Conservation (phyloP, 1,284 basidiomycete species). For the Cystobasidium slooffiae region DNA sequence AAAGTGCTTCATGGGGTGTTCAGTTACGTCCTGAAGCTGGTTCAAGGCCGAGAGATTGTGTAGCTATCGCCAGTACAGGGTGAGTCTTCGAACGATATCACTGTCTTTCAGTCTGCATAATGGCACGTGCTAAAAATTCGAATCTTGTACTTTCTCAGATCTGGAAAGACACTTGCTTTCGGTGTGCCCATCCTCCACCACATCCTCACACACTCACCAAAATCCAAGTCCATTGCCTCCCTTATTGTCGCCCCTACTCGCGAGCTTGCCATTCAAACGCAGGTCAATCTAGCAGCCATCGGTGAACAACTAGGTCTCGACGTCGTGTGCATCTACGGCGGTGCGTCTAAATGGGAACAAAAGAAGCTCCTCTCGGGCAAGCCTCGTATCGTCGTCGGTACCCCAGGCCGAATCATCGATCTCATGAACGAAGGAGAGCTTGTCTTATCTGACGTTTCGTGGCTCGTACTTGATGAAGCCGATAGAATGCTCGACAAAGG, state of each 20-base stretch:
- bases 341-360: conserved; percentile 86
- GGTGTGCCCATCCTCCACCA: conserved; percentile 84
- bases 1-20: conserved; percentile 93
- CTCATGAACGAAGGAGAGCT: conserved; percentile 81
- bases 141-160: conserved; percentile 46
- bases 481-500: conserved; percentile 98
- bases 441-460: conserved; percentile 80
- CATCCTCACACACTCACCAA: conserved; percentile 61
- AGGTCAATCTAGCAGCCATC: conserved; percentile 77
- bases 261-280: conserved; percentile 92
- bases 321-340: conserved; percentile 88
- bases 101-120: neutral
- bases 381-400: conserved; percentile 84
- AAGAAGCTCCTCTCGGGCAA: conserved; percentile 65
- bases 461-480: conserved; percentile 94
- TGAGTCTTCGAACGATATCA: conserved; percentile 61
- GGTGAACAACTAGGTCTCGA: conserved; percentile 76
- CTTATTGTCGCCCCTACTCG: conserved; percentile 91
- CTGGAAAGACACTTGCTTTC: conserved; percentile 94
- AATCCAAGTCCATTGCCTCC: conserved; percentile 67
- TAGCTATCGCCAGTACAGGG: conserved; percentile 97
- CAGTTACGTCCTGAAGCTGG: conserved; percentile 65
- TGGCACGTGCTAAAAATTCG: neutral
- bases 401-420: conserved; percentile 90
- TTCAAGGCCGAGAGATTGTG: conserved; percentile 66